Evolutionary conservation across 805 yeast species (phyloP).

Genomic region (Wickerhamomyces xylosicus): DNA sequence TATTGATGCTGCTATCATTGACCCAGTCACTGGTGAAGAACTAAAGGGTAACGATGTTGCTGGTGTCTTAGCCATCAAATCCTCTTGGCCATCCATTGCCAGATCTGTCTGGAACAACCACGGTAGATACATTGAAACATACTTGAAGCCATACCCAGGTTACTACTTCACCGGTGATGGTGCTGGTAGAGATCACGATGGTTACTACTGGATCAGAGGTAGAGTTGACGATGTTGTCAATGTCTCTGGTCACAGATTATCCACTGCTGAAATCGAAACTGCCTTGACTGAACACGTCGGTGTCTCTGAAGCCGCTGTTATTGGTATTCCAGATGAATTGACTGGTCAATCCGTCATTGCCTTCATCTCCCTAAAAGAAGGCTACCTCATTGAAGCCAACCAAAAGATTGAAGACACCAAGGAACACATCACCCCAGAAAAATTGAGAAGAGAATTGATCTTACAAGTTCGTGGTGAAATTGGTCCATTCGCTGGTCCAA

Average conservation of each 20-base stretch:
- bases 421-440: slow-evolving; percentile 23
- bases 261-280: slow-evolving; percentile 98
- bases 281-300: slow-evolving; percentile 69
- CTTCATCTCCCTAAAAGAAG: slow-evolving; percentile 72
- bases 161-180: slow-evolving; percentile 97
- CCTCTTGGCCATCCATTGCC: slow-evolving; percentile 98
- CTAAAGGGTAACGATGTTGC: slow-evolving; percentile 83
- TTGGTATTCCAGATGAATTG: slow-evolving; percentile 87
- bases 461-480: slow-evolving; percentile 86
- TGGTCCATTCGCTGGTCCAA: slow-evolving; percentile 91
- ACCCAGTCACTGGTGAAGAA: slow-evolving; percentile 86
- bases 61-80: slow-evolving; percentile 86
- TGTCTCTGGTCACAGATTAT: slow-evolving; percentile 93
- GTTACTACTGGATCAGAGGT: slow-evolving; percentile 96
- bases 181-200: slow-evolving; percentile 94
- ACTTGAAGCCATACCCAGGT: slow-evolving; percentile 87
- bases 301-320: slow-evolving; percentile 95
- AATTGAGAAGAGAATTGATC: slow-evolving; percentile 60
- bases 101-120: slow-evolving; percentile 91
- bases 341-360: slow-evolving; percentile 98
- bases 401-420: slow-evolving; percentile 19
- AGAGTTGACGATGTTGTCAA: slow-evolving; percentile 98
- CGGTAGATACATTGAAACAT: slow-evolving; percentile 79
- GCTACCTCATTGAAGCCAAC: slow-evolving; percentile 22
- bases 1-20: slow-evolving; percentile 80